phyloP scores from a whole-genome alignment of 2,329 filamentous ascomycete genomes.

The Aspergillus sp. region DNA sequence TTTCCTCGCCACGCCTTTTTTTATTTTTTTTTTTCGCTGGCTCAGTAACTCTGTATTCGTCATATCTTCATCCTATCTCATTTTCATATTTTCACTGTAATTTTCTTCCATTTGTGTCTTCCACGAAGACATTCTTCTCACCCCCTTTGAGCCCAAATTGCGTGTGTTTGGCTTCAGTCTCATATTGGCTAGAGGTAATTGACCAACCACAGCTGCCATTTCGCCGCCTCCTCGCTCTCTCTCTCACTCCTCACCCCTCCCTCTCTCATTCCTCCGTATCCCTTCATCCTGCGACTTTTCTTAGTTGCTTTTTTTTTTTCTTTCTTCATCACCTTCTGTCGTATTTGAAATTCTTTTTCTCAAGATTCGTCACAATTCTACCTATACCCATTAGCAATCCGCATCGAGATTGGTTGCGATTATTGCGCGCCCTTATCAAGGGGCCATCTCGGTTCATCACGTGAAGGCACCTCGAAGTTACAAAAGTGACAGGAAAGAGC shows the following conservation, averaged over 20 bases:
- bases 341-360: not conserved
- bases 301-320: not conserved
- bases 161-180: no score
- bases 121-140: conserved; percentile 2
- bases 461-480: not conserved
- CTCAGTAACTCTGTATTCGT: conserved; percentile 3
- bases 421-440: conserved; percentile 1
- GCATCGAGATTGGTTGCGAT: not conserved
- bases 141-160: not conserved
- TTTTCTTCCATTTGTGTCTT: not conserved
- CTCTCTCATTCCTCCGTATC: not conserved
- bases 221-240: conserved; percentile 1
- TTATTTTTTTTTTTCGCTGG: not conserved
- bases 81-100: conserved; percentile 1
- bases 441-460: not conserved
- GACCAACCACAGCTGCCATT: not conserved
- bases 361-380: not conserved
- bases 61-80: not conserved
- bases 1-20: not conserved
- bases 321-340: not conserved
- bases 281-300: not conserved
- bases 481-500: not conserved
- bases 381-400: not conserved
- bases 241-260: conserved; percentile 1
- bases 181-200: not conserved